Evolutionary conservation across 192 early-diverging fungal species (phyloP).

Genomic region (Jimgerdemannia flammicorona): DNA sequence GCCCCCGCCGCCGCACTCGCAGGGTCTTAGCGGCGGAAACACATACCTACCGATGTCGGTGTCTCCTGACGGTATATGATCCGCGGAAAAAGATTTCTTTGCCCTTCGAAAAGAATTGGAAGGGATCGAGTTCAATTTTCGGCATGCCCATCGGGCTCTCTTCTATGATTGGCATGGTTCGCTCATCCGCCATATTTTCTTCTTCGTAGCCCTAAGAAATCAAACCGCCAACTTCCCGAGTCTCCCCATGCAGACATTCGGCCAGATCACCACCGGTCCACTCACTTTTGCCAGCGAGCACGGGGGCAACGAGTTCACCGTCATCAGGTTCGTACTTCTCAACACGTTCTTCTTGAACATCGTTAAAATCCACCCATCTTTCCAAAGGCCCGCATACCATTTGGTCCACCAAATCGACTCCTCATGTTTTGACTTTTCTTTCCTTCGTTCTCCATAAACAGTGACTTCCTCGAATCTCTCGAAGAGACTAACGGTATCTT

Average conservation of each 20-base stretch:
- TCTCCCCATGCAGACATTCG: conserved; percentile 34
- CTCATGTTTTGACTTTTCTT: conserved; percentile 32
- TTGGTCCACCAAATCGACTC: not conserved
- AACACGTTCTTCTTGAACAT: not conserved
- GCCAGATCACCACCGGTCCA: conserved; percentile 43
- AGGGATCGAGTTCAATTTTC: not conserved
- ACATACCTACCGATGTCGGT: not conserved
- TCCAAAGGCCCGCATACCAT: too few species aligned
- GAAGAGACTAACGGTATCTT: conserved; percentile 31
- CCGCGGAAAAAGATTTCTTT: not conserved
- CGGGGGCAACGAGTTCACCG: conserved; percentile 79
- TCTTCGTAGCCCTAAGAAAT: not conserved
- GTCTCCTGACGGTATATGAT: not conserved
- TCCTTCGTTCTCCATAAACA: conserved; percentile 22
- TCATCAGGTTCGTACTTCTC: conserved; percentile 40
- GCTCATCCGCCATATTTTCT: not conserved
- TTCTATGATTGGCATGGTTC: not conserved
- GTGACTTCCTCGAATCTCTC: conserved; percentile 56
- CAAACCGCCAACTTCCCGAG: conserved; percentile 22
- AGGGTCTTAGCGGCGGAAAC: not conserved
- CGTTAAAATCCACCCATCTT: too few species aligned
- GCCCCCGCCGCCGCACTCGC: conserved; percentile 14
- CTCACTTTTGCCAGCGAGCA: conserved; percentile 74
- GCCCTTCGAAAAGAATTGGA: not conserved
- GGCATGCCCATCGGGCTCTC: not conserved